Base-by-base conservation (phyloP, 179 eudicot genomes). In the Silene noctiflora region DNA sequence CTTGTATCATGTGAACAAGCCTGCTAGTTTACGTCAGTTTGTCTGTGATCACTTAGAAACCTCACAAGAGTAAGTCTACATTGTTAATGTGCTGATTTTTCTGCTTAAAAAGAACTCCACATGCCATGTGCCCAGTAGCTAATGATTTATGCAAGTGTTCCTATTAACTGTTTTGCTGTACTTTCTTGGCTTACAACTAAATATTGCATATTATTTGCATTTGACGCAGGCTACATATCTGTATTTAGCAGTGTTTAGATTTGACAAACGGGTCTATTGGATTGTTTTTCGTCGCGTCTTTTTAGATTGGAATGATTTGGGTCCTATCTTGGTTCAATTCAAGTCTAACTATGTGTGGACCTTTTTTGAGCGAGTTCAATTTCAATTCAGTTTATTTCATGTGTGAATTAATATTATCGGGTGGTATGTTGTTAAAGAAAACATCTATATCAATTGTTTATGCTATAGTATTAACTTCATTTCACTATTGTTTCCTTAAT, bases 81-180 rank as follows among this genome's bases (percentile, higher is more conserved):
- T 70, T 70, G 33, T 48, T 21, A 55, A 11, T 69, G 31, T 20
- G 73, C 73, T 69, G 59, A 69, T 70, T 70, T 70, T 25, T 48
- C 21, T 70, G 14, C 11, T 24, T 14, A 70, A 22, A 46, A 21
- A 20, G 19, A 48, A 6, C 73, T n/a, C n/a, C n/a, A n/a, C n/a
- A n/a, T n/a, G n/a, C n/a, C n/a, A n/a, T n/a, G n/a, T n/a, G n/a
- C n/a, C n/a, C 16, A 51, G 20, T 70, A 46, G 19, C 35, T 46
- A 13, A 12, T 24, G 48, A 39, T n/a, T 27, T 8, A 29, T 31
- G 69, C 19, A 65, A 27, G 12, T 65, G 9, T 24, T 27, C 69
- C 69, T 65, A 3, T 65, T 3, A 65, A 33, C 6, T n/a, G 48
- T 51, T 51, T 51, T 51, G 58, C 58, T 51, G 3, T 39, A 2